Base-by-base conservation (phyloP, 1,284 basidiomycete genomes). In the Malassezia slooffiae region DNA sequence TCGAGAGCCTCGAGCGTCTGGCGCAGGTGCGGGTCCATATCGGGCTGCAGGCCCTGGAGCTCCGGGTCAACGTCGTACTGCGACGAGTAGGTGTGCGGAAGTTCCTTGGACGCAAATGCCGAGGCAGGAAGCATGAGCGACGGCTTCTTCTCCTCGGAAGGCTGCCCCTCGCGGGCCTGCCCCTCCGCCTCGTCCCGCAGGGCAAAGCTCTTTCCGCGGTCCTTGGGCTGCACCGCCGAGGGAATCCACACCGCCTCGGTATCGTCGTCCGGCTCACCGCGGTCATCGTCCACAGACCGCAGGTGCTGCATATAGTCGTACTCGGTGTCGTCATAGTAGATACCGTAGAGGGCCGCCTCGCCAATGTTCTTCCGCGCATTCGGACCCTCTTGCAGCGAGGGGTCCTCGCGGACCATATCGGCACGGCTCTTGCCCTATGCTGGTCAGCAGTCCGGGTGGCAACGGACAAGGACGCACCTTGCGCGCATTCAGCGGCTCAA, bases 251-350 rank as follows among this genome's bases (percentile, higher is more conserved):
- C 56, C 9, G 47, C 38, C 13, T 44, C 47, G 5, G 58, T 56
- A 27, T 58, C 57, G 21, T 58, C 50, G 10, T 58, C 48, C 33
- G 62, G 61, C 31, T 66, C 65, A 30, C 65, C 61, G 15, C 61
- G 54, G 15, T 50, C 44, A 24, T 62, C 64, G 3, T 56, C 50
- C 34, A 67, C 59, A 5, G 60, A 50, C 7, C 64, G 55, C 21
- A 99, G 76, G 72, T 99, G 93, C 72, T 91, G 83, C 86, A 96
- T 91, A 74, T 99, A 99, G 71, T 99, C 86, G 74, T 99, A 99
- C 44, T 86, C 78, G n/a, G 86, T 85, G 66, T 99, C 91, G 72
- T 97, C 90, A 73, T 80, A 97, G 72, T 88, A 89, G 63, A 99
- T 75, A 9, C 89, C 91, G 70, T 96, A 93, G 19, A 80, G 69